These are phyloP conservation scores for Saccharomycopsis lassenensis DNA, from an alignment of 805 yeast species.

Conservation along the genomic window DNA sequence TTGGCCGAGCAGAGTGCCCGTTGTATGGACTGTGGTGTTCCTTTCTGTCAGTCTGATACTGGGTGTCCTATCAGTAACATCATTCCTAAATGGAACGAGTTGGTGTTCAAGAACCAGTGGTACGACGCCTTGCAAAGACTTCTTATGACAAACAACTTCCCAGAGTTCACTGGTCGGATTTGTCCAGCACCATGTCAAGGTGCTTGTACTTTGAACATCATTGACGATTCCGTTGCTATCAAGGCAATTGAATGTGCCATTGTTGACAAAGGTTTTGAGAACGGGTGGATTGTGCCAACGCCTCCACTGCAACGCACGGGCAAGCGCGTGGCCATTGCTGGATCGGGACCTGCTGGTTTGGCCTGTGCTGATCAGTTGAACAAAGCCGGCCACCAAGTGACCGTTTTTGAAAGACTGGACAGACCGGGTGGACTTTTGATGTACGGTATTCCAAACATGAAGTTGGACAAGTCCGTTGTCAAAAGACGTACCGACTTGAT, in stretches of 20 bases:
- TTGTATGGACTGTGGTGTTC: constrained; percentile 99
- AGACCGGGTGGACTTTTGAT: constrained; percentile 94
- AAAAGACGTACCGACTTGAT: constrained; percentile 87
- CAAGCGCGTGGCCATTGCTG: constrained; percentile 73
- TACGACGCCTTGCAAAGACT: constrained; percentile 83
- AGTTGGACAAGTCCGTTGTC: constrained; percentile 84
- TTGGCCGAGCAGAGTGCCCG: constrained; percentile 88
- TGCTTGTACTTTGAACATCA: constrained; percentile 88
- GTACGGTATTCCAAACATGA: constrained; percentile 99
- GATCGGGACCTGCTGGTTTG: constrained; percentile 96
- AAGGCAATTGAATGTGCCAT: constrained; percentile 93
- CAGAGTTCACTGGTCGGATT: constrained; percentile 95
- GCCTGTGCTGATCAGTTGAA: constrained; percentile 96
- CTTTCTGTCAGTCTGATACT: constrained; percentile 95
- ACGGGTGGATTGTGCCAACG: constrained; percentile 88
- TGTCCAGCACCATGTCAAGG: constrained; percentile 99
- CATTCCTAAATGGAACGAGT: constrained; percentile 96
- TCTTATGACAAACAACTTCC: constrained; percentile 95
- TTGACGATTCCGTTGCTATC: constrained; percentile 92
- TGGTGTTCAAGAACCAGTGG: constrained; percentile 93
- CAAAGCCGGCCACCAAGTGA: constrained; percentile 88
- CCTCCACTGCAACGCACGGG: constrained; percentile 80
- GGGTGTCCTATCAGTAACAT: constrained; percentile 97
- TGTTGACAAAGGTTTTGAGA: constrained; percentile 90
- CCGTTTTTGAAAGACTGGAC: constrained; percentile 88